phyloP scores from a whole-genome alignment of 2,329 filamentous ascomycete genomes.

The Sporothrix curviconia region DNA sequence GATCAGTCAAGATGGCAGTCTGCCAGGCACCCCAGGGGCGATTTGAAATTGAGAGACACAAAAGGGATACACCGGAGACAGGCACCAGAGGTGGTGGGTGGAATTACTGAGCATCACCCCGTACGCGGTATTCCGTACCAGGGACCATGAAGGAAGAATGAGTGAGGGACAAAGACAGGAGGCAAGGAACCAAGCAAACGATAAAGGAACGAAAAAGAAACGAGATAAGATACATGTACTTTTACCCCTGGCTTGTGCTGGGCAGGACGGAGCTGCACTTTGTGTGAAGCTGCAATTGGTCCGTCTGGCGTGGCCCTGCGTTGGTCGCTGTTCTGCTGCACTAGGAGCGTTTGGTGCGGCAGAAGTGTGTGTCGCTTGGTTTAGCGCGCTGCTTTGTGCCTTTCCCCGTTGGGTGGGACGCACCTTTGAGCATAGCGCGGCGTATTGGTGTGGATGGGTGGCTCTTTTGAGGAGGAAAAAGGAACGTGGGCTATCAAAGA shows the following conservation, averaged over 20 bases:
- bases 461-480: neutral
- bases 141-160: too few relatives aligned
- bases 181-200: neutral
- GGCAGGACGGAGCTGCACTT: neutral
- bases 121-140: neutral
- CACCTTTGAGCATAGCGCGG: neutral
- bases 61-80: neutral
- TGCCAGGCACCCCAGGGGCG: too few relatives aligned
- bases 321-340: constrained; percentile 1
- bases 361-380: constrained; percentile 3
- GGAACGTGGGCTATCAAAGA: neutral
- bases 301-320: neutral
- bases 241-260: too few relatives aligned
- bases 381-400: neutral
- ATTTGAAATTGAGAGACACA: neutral
- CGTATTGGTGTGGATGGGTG: neutral
- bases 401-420: neutral
- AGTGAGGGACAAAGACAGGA: too few relatives aligned
- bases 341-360: constrained; percentile 8
- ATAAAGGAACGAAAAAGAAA: neutral
- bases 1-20: neutral
- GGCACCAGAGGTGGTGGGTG: neutral
- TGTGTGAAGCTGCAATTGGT: neutral
- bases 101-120: constrained; percentile 1
- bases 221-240: too few relatives aligned